These are phyloP conservation scores for Dioscorea zingiberensis DNA, from an alignment of 106 monocot species.

Conservation along the genomic window DNA sequence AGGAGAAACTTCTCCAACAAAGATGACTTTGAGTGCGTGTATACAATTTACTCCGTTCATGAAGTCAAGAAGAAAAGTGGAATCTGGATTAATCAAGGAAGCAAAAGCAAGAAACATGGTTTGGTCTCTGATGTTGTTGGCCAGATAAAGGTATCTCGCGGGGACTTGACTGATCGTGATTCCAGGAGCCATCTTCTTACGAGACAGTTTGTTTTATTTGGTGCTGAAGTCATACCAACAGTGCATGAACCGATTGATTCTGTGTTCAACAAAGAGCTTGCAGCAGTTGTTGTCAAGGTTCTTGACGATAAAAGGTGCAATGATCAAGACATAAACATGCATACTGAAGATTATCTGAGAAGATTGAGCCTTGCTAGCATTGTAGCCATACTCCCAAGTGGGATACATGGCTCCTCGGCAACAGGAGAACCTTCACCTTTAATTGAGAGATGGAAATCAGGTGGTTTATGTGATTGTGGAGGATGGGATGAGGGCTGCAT, in stretches of 20 bases:
- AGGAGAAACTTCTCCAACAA: conserved; percentile 17
- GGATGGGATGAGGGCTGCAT: conserved; percentile 97
- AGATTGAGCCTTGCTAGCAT: conserved; percentile 9
- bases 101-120: conserved; percentile 46
- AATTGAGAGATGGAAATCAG: conserved; percentile 78
- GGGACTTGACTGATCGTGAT: conserved; percentile 4
- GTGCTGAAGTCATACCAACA: conserved; percentile 30
- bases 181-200: conserved; percentile 7
- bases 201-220: conserved; percentile 63
- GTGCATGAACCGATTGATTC: conserved; percentile 3
- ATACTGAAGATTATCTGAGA: neutral
- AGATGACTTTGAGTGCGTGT: conserved; percentile 35
- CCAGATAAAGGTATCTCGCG: conserved; percentile 54
- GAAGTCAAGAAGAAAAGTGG: conserved; percentile 69
- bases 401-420: conserved; percentile 53
- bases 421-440: conserved; percentile 49
- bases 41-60: conserved; percentile 56
- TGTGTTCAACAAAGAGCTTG: conserved; percentile 33
- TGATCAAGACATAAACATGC: neutral
- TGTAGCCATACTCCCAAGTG: conserved; percentile 54
- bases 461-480: conserved; percentile 90
- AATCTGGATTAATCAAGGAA: conserved; percentile 53
- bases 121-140: conserved; percentile 53
- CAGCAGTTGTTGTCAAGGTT: conserved; percentile 43
- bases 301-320: neutral